Evolutionary conservation across 2,329 filamentous ascomycete species (phyloP).

Genomic region (Calonectria hawksworthii): DNA sequence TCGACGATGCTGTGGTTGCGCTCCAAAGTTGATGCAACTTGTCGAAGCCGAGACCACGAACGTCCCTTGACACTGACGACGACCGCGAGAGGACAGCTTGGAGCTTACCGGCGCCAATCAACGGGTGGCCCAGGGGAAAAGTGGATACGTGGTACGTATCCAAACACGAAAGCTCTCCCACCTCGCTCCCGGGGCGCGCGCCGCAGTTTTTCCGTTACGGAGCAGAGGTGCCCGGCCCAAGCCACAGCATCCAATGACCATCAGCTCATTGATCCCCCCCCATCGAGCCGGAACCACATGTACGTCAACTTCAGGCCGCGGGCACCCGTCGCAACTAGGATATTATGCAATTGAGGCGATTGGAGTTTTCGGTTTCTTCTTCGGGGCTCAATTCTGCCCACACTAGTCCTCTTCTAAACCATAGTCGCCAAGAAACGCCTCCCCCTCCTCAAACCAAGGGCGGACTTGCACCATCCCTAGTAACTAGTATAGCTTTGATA

Average conservation of each 20-base stretch:
- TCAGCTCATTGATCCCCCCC: constrained; percentile 32
- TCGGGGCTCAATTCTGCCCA: background rate
- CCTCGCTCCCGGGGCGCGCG: constrained; percentile 7
- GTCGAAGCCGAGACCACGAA: constrained; percentile 45
- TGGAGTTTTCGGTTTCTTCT: background rate
- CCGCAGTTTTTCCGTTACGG: constrained; percentile 42
- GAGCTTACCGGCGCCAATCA: constrained; percentile 53
- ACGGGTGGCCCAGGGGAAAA: constrained; percentile 27
- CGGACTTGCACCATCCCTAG: background rate
- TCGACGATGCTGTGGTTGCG: constrained; percentile 46
- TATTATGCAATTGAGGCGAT: constrained; percentile 17
- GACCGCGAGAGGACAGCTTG: constrained; percentile 59
- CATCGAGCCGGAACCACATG: background rate
- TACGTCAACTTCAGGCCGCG: constrained; percentile 30
- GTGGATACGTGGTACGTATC: constrained; percentile 43
- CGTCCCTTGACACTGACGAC: constrained; percentile 39
- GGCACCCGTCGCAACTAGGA: background rate
- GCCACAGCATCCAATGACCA: constrained; percentile 32
- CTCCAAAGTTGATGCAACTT: constrained; percentile 51
- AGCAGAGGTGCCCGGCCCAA: constrained; percentile 15
- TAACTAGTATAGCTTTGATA: constrained; percentile 1
- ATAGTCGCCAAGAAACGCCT: background rate
- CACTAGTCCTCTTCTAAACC: background rate
- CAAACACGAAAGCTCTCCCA: constrained; percentile 25
- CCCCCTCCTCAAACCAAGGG: background rate